Evolutionary conservation across 176 grass and related monocot species (phyloP).

Genomic region (Coix lacrymajobi): DNA sequence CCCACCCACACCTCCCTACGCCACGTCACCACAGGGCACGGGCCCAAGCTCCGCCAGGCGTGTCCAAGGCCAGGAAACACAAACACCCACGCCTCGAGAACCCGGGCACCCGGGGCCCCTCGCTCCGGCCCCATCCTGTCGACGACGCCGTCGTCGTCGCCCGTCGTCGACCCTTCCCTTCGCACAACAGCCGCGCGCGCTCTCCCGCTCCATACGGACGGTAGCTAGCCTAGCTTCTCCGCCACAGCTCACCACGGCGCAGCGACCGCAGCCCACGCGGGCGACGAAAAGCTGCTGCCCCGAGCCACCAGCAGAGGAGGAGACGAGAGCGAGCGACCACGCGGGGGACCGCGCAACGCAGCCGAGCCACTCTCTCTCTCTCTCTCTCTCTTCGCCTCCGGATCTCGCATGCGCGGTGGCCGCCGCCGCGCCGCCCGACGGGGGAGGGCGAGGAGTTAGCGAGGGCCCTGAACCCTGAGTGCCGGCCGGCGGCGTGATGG

Average conservation of each 20-base stretch:
- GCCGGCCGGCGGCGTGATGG: not conserved
- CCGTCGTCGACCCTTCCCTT: not conserved
- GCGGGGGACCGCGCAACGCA: not conserved
- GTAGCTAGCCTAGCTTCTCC: constrained; percentile 8
- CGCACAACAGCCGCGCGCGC: not conserved
- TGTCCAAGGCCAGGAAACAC: not conserved
- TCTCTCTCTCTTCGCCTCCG: not conserved
- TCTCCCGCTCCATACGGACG: not conserved
- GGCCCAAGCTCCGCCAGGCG: not conserved
- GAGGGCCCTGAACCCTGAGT: not conserved
- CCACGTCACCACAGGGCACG: not conserved
- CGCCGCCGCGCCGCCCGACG: not conserved
- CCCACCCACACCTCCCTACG: not conserved
- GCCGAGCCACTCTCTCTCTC: not conserved
- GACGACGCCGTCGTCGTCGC: constrained; percentile 16
- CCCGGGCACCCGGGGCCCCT: not conserved
- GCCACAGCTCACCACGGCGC: not conserved
- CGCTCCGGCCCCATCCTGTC: not conserved
- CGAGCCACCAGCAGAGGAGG: not conserved
- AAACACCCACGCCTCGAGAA: not conserved
- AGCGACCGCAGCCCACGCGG: not conserved
- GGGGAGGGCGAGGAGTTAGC: not conserved
- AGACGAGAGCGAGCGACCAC: not conserved
- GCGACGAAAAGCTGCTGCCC: constrained; percentile 4
- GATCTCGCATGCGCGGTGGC: constrained; percentile 49